Evolutionary conservation across 2,329 filamentous ascomycete species (phyloP), one percentile per base, ranked within the genome.

Genomic region (Alternaria arbusti): DNA sequence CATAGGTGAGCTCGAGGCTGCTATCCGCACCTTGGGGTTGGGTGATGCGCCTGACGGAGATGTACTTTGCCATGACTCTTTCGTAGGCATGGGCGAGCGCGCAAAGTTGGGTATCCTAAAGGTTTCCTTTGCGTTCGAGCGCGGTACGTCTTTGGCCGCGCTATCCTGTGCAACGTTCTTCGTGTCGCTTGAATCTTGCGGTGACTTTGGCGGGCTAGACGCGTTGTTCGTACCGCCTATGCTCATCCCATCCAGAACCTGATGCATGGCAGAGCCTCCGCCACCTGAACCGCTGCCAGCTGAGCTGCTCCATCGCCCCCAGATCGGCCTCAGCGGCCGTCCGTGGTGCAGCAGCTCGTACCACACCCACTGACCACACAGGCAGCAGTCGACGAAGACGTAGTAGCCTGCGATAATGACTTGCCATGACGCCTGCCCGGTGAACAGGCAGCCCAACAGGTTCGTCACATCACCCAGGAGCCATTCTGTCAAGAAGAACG

Each of bases 401-500:
- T 91, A 91, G 78, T 91, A 91, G 22, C 79, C 81, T 2, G 88
- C 89, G 52, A 91, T 84, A 9, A 89, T 84, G 44, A 90, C 84
- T 80, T 91, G 89, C 87, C 89, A 91, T 52, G 82, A 82, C 20
- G 89, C 89, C 74, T 91, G 89, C 22, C 85, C 81, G 7, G 89
- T 89, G 70, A 90, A 86, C 11, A 90, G 66, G 3, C 87, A 88
- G 9, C 89, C 89, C 4, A 90, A 70, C 20, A 91, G 78, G 57
- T 91, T 91, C 50, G 86, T 85, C 57, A 87, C 68, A 76, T 91
- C 89, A 49, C 89, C 89, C 30, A 90, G 74, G 69, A 88, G 85
- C 89, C 89, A 91, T 78, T 89, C 88, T 3, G 86, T 81, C 51
- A 91, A 79, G 75, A 91, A 91, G 74, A 87, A 89, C 61, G 89